These are phyloP conservation scores for Lactifluus pinguis DNA, from an alignment of 768 basidiomycete species.

Conservation along the genomic window DNA sequence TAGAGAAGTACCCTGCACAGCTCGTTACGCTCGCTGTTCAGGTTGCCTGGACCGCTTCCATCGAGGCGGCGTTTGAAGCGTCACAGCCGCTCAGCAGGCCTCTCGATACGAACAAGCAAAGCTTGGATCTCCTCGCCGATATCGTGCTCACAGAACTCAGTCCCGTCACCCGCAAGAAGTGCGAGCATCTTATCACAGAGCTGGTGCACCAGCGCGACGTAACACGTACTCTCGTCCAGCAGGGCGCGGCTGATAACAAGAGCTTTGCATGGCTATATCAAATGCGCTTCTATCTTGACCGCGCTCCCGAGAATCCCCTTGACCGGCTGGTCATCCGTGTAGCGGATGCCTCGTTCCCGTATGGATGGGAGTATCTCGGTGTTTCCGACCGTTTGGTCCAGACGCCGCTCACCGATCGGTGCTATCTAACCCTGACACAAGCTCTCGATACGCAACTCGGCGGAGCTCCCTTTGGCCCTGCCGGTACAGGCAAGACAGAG, in stretches of 20 bases:
- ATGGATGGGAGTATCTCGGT: constrained; percentile 98
- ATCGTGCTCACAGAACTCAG: constrained; percentile 86
- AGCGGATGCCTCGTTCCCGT: constrained; percentile 89
- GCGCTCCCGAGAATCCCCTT: constrained; percentile 59
- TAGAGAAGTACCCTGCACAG: constrained; percentile 92
- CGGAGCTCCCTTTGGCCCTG: constrained; percentile 96
- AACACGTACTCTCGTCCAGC: constrained; percentile 65
- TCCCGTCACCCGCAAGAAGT: constrained; percentile 91
- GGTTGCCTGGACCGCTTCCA: constrained; percentile 85
- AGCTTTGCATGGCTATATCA: constrained; percentile 93
- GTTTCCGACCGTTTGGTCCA: constrained; percentile 96
- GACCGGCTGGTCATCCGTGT: constrained; percentile 73
- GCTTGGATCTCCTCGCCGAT: constrained; percentile 92
- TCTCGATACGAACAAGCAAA: constrained; percentile 67
- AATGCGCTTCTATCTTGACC: constrained; percentile 95
- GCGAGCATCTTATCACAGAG: constrained; percentile 98
- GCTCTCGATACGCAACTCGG: constrained; percentile 92
- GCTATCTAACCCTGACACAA: constrained; percentile 93
- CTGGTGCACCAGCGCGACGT: constrained; percentile 98
- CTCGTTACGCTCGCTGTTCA: constrained; percentile 93
- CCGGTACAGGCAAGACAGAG: constrained; percentile 94
- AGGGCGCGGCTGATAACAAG: constrained; percentile 52
- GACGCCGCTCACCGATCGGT: constrained; percentile 93
- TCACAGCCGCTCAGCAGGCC: constrained; percentile 49
- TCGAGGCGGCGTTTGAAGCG: constrained; percentile 61